These are phyloP conservation scores for Medicago ruthenica DNA, from an alignment of 306 rosid genomes.

Conservation along the genomic window DNA sequence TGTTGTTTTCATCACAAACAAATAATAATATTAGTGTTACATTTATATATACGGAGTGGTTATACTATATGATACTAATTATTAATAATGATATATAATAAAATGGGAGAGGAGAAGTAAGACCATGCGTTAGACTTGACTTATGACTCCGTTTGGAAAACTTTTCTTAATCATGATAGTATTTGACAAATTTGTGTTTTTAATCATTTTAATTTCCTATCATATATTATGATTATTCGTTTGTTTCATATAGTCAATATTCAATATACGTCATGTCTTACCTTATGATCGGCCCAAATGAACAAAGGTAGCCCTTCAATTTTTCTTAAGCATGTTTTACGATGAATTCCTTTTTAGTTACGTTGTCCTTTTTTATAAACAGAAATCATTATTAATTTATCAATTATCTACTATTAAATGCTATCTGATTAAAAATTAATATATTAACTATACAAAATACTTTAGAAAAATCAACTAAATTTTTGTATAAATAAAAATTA, in stretches of 20 bases:
- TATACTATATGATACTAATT: conserved; percentile 23
- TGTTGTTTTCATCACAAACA: conserved; percentile 34
- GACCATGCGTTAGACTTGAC: conserved; percentile 54
- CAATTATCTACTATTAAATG: too few species aligned
- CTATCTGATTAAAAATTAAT: too few species aligned
- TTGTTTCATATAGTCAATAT: background rate
- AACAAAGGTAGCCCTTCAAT: background rate
- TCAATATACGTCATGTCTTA: conserved; percentile 2
- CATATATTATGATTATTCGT: background rate
- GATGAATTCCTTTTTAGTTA: background rate
- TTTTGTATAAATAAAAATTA: too few species aligned
- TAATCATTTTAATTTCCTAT: background rate
- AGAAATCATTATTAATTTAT: too few species aligned
- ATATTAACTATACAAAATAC: too few species aligned
- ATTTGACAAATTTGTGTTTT: conserved; percentile 41
- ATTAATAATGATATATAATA: background rate
- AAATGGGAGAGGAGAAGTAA: conserved; percentile 27
- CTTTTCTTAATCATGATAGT: conserved; percentile 38
- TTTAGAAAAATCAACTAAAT: too few species aligned
- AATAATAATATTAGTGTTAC: background rate
- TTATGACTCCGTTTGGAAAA: conserved; percentile 57
- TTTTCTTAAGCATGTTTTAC: background rate
- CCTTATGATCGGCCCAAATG: background rate
- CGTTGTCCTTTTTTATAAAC: background rate
- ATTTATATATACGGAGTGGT: background rate